A percentile compares a stretch with the other conserved stretches of the same genome.
Conservation (phyloP, 164 flowering plant species). For the Chloranthus sessilifolius region DNA sequence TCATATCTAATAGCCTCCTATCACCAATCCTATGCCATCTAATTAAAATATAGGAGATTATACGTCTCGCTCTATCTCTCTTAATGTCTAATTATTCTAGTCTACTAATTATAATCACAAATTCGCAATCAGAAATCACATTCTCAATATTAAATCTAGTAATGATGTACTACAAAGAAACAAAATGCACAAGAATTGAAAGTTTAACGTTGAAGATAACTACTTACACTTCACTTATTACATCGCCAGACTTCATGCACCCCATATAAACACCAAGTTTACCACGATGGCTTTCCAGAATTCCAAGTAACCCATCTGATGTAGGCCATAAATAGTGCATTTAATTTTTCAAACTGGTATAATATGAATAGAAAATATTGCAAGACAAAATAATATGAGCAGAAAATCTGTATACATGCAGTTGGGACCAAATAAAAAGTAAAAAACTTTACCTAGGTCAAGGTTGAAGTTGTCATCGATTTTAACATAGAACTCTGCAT, state of each 20-base stretch:
- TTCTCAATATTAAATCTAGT: too few relatives aligned
- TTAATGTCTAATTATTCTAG: too few relatives aligned
- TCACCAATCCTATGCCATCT: too few relatives aligned
- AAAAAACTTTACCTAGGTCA: conserved; percentile 59
- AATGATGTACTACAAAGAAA: too few relatives aligned
- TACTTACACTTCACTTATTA: conserved; percentile 72
- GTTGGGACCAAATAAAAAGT: conserved; percentile 3
- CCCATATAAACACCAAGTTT: conserved; percentile 82
- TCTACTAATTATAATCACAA: too few relatives aligned
- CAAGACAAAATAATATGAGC: too few relatives aligned
- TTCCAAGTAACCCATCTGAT: conserved; percentile 71
- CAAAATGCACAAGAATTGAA: not conserved
- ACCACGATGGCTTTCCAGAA: conserved; percentile 80
- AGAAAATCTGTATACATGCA: not conserved
- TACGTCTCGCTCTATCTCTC: too few relatives aligned
- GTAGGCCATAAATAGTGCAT: conserved; percentile 17
- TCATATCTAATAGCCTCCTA: too few relatives aligned
- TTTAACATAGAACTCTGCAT: conserved; percentile 96
- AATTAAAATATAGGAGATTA: too few relatives aligned
- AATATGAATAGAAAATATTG: too few relatives aligned
- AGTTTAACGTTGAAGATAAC: conserved; percentile 12
- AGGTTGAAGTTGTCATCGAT: conserved; percentile 79
- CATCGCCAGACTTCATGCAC: conserved; percentile 99
- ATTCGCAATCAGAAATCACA: too few relatives aligned
- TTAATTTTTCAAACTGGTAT: too few relatives aligned